Evolutionary conservation across 352 stramenopile genomes (phyloP).

Genomic region (Pythium chondricola): DNA sequence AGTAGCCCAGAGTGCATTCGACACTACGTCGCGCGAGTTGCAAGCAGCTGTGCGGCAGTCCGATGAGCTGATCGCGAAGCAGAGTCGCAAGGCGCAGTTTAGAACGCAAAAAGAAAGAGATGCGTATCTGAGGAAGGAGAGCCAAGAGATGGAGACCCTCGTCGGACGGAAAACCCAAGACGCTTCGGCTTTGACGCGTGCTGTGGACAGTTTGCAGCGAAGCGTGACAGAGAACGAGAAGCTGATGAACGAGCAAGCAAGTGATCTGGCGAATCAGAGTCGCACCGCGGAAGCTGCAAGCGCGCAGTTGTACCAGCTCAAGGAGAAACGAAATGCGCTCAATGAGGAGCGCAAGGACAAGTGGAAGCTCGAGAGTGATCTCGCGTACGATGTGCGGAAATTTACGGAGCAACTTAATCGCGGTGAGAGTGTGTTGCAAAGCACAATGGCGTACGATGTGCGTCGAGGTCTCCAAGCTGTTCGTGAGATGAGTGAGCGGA

Average conservation of each 20-base stretch:
- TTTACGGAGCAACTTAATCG: slow-evolving; percentile 61
- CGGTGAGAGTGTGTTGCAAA: slow-evolving; percentile 74
- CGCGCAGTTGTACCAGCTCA: slow-evolving; percentile 53
- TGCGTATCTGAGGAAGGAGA: slow-evolving; percentile 65
- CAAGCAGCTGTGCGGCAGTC: slow-evolving; percentile 52
- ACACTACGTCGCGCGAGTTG: slow-evolving; percentile 76
- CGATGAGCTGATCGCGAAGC: slow-evolving; percentile 93
- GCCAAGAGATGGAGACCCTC: slow-evolving; percentile 59
- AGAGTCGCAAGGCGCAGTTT: slow-evolving; percentile 95
- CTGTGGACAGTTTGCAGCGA: slow-evolving; percentile 34
- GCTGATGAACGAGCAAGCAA: slow-evolving; percentile 34
- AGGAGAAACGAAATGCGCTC: slow-evolving; percentile 71
- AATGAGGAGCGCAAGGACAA: slow-evolving; percentile 78
- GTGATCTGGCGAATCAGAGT: slow-evolving; percentile 51
- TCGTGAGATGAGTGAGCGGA: slow-evolving; percentile 79
- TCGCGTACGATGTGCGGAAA: slow-evolving; percentile 68
- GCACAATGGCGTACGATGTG: slow-evolving; percentile 84
- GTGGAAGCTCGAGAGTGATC: slow-evolving; percentile 76
- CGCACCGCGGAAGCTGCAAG: slow-evolving; percentile 44
- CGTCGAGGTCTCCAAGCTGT: slow-evolving; percentile 78
- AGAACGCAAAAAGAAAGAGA: slow-evolving; percentile 90
- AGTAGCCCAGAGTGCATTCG: slow-evolving; percentile 55
- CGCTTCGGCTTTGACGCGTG: slow-evolving; percentile 27
- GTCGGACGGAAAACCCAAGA: slow-evolving; percentile 56
- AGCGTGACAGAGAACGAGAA: slow-evolving; percentile 39